These are phyloP conservation scores for Umbilicaria muhlenbergii DNA, from an alignment of 495 filamentous ascomycete genomes.

Conservation along the genomic window DNA sequence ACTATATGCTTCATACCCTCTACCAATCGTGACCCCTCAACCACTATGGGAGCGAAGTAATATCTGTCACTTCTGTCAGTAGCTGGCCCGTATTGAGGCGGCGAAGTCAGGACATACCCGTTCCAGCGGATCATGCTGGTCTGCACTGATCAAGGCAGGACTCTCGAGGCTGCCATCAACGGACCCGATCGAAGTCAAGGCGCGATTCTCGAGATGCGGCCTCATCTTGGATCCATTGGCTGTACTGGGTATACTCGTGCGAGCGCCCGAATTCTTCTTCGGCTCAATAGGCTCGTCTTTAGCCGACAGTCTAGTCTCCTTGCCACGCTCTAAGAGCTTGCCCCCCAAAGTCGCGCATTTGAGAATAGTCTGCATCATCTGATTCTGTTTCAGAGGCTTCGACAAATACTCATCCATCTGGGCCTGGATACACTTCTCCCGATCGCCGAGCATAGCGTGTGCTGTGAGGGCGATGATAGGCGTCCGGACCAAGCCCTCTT, in stretches of 20 bases:
- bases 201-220: slow-evolving; percentile 34
- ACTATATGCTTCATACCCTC: too few relatives aligned
- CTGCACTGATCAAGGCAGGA: slow-evolving; percentile 41
- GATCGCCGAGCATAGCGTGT: slow-evolving; percentile 97
- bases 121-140: slow-evolving; percentile 53
- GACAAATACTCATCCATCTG: slow-evolving; percentile 99
- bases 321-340: slow-evolving; percentile 61
- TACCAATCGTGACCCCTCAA: slow-evolving; percentile 10
- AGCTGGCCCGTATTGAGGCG: slow-evolving; percentile 1
- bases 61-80: slow-evolving; percentile 24
- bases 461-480: slow-evolving; percentile 96
- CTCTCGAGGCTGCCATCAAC: slow-evolving; percentile 40
- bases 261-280: slow-evolving; percentile 2
- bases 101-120: slow-evolving; percentile 42
- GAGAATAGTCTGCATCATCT: slow-evolving; percentile 96
- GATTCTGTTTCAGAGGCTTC: slow-evolving; percentile 94
- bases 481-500: slow-evolving; percentile 58
- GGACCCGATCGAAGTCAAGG: slow-evolving; percentile 47
- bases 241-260: slow-evolving; percentile 7
- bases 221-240: slow-evolving; percentile 22
- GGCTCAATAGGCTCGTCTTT: slow-evolving; percentile 31
- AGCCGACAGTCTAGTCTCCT: slow-evolving; percentile 39
- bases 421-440: slow-evolving; percentile 94
- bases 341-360: slow-evolving; percentile 90
- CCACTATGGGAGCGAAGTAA: slow-evolving; percentile 34